phyloP scores from a whole-genome alignment of 768 basidiomycete species.

The Scleroderma bovista region DNA sequence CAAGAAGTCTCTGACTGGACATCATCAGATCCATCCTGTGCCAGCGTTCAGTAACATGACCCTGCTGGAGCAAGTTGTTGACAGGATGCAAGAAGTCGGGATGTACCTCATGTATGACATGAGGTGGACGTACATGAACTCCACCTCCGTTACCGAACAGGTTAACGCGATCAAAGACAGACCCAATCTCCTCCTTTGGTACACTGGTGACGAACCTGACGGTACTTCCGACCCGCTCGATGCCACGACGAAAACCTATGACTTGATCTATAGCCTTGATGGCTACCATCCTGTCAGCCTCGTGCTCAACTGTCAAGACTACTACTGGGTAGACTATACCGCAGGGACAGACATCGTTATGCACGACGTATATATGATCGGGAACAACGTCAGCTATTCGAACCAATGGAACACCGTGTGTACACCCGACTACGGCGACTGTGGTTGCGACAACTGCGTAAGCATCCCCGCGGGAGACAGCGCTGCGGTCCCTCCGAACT shows the following conservation, averaged over 20 bases:
- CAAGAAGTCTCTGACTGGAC: background rate
- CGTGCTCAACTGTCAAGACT: constrained; percentile 63
- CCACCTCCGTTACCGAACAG: constrained; percentile 55
- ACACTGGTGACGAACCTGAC: constrained; percentile 72
- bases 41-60: constrained; percentile 61
- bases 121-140: constrained; percentile 66
- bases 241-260: constrained; percentile 44
- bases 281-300: constrained; percentile 65
- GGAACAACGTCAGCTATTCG: constrained; percentile 62
- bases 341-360: constrained; percentile 65
- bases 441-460: constrained; percentile 65
- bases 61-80: constrained; percentile 50
- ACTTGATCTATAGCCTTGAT: constrained; percentile 55
- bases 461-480: constrained; percentile 38
- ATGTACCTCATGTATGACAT: constrained; percentile 83
- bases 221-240: constrained; percentile 63
- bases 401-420: constrained; percentile 57
- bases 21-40: constrained; percentile 56
- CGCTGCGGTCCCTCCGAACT: constrained; percentile 21
- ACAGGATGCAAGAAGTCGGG: constrained; percentile 66
- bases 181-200: constrained; percentile 67
- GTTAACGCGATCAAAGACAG: constrained; percentile 64
- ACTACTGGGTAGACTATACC: constrained; percentile 53
- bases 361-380: constrained; percentile 51
- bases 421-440: constrained; percentile 62